phyloP scores from a whole-genome alignment of 257 asterid genomes.

The Salvia splendens region DNA sequence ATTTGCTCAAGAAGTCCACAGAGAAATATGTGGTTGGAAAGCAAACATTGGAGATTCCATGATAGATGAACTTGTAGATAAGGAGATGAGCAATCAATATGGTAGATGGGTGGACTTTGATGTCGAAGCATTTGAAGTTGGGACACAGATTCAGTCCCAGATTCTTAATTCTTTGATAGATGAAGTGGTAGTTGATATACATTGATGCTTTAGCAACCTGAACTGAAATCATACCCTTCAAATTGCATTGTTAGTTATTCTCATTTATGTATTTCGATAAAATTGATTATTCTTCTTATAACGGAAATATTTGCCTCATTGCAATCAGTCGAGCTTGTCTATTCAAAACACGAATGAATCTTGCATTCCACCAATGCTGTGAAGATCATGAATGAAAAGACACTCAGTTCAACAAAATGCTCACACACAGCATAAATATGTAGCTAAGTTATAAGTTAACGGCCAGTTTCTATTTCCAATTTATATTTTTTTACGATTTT shows the following conservation, averaged over 20 bases:
- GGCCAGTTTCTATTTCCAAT: too few relatives aligned
- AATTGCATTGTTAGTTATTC: conserved; percentile 28
- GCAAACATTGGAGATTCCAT: conserved; percentile 51
- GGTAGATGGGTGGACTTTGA: conserved; percentile 91
- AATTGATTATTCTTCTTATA: neutral
- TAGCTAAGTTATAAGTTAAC: too few relatives aligned
- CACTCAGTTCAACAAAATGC: neutral
- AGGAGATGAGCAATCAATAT: conserved; percentile 74
- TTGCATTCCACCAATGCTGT: too few relatives aligned
- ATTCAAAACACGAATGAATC: neutral
- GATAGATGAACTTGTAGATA: conserved; percentile 92
- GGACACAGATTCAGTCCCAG: conserved; percentile 63
- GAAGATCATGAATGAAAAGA: neutral
- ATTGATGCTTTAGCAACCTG: conserved; percentile 38
- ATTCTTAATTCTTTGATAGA: conserved; percentile 71
- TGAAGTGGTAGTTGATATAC: conserved; percentile 70
- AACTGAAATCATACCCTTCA: conserved; percentile 18
- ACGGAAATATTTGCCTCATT: neutral
- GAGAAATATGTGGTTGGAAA: conserved; percentile 66
- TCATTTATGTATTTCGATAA: neutral
- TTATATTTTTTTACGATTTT: too few relatives aligned
- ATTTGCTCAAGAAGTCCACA: conserved; percentile 63
- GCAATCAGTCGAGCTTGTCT: neutral
- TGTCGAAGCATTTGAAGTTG: conserved; percentile 73
- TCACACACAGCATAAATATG: too few relatives aligned